phyloP scores from a whole-genome alignment of 75 land plant species.

The Cupressus sempervirens region DNA sequence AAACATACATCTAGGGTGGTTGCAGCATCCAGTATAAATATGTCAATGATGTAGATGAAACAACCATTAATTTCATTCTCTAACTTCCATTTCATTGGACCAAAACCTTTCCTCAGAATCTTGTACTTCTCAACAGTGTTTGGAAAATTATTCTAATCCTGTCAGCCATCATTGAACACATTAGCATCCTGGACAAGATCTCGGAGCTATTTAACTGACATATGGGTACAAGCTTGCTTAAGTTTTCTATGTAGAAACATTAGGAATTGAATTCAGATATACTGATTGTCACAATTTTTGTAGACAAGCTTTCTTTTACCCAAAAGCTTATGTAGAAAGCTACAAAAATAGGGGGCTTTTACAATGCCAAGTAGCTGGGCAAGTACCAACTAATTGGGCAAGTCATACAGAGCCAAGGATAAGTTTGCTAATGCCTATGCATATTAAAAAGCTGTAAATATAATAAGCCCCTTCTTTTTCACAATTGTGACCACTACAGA shows the following conservation, averaged over 20 bases:
- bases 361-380: neutral
- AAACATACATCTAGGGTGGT: neutral
- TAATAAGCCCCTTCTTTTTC: no score
- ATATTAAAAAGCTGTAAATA: neutral
- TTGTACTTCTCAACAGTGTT: neutral
- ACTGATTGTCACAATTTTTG: neutral
- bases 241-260: neutral
- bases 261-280: neutral
- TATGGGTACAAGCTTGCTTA: neutral
- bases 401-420: neutral
- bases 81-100: neutral
- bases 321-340: neutral
- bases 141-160: neutral
- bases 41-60: neutral
- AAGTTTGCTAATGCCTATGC: neutral
- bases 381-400: neutral
- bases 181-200: neutral
- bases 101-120: neutral
- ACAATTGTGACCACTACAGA: no score
- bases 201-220: neutral
- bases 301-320: neutral
- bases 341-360: neutral
- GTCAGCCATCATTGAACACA: neutral
- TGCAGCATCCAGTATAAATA: neutral
- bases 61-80: neutral